Conservation (phyloP, 352 stramenopile species). For the Phytophthora quininea region DNA sequence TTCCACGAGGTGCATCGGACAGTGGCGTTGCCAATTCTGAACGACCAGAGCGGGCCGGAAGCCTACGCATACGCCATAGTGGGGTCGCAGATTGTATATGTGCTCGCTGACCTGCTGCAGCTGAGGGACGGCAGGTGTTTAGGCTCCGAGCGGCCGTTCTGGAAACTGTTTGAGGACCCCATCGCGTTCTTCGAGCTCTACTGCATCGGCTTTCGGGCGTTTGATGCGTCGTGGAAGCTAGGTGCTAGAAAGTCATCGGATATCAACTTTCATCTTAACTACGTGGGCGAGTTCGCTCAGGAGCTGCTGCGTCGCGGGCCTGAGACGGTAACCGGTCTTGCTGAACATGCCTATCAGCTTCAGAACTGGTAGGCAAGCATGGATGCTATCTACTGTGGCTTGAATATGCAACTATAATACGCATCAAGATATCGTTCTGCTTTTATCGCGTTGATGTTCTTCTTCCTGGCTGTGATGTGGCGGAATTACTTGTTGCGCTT, state of each 20-base stretch:
- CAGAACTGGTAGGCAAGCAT: slow-evolving; percentile 63
- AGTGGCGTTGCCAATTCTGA: slow-evolving; percentile 69
- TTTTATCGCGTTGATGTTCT: no score
- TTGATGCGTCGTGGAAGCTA: slow-evolving; percentile 73
- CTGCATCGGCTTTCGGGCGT: slow-evolving; percentile 72
- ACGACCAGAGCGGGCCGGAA: slow-evolving; percentile 59
- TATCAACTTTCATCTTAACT: slow-evolving; percentile 71
- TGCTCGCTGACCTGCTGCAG: slow-evolving; percentile 76
- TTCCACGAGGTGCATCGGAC: slow-evolving; percentile 80
- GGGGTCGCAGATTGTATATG: slow-evolving; percentile 54
- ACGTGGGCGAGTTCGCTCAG: slow-evolving; percentile 70
- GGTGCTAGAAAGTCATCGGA: slow-evolving; percentile 50
- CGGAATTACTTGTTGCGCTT: no score
- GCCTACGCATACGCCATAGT: slow-evolving; percentile 72
- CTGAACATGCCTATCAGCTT: slow-evolving; percentile 74
- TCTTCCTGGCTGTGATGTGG: no score
- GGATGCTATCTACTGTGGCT: no score
- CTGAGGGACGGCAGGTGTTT: slow-evolving; percentile 76
- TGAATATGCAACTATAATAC: no score
- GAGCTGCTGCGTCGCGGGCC: slow-evolving; percentile 74
- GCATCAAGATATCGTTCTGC: no score
- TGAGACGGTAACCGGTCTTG: slow-evolving; percentile 60
- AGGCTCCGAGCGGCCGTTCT: slow-evolving; percentile 79
- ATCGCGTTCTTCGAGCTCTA: slow-evolving; percentile 87
- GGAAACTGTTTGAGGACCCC: slow-evolving; percentile 85